Conservation (phyloP, 2,329 filamentous ascomycete genomes). For the Fusarium gaditjirri region DNA sequence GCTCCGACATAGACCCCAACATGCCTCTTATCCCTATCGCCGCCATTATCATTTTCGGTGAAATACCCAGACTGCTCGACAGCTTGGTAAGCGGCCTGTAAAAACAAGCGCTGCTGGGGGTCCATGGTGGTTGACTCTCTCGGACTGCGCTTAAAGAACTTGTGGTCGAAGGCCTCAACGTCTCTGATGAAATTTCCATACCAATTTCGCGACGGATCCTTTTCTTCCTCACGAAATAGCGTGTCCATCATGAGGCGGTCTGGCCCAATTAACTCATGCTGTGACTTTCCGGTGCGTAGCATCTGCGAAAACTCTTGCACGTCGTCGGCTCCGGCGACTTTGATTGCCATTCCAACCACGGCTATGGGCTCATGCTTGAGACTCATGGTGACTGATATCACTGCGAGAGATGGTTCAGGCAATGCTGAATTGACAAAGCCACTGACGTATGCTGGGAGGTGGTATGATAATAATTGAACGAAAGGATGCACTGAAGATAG, state of each 20-base stretch:
- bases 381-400: too few species aligned
- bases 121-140: background rate
- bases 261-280: background rate
- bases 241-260: background rate
- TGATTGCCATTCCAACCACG: background rate
- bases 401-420: too few species aligned
- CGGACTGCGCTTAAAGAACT: background rate
- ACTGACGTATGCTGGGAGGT: too few species aligned
- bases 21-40: background rate
- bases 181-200: background rate
- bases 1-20: background rate
- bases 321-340: background rate
- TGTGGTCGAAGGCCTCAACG: slow-evolving; percentile 48
- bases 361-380: background rate
- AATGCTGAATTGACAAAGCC: background rate
- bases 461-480: too few species aligned
- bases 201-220: background rate
- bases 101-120: background rate
- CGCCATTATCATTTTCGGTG: background rate
- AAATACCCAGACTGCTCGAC: background rate
- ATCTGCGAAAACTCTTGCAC: background rate
- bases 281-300: background rate
- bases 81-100: background rate
- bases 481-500: too few species aligned
- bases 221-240: background rate